Base-by-base conservation (phyloP, 352 stramenopile species). In the Phytopythium sindhum region DNA sequence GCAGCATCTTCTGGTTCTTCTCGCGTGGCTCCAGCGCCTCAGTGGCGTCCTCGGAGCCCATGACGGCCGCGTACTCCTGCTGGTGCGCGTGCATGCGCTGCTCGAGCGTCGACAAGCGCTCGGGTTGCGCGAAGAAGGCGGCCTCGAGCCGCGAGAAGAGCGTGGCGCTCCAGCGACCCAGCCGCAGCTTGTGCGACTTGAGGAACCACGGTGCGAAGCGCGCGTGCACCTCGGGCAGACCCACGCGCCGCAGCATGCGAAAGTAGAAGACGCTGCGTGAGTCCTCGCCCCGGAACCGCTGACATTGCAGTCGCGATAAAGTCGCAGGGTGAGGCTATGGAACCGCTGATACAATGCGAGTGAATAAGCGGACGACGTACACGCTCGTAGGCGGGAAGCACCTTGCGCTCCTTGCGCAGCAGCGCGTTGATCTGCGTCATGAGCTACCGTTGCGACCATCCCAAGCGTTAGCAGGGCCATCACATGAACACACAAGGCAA, bases 151-250 rank as follows among this genome's bases (percentile, higher is more conserved):
- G 67, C 23, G 75, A 74, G 60, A 92, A 92, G 11, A 92, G 72
- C 65, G 86, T 68, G 28, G 81, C 68, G 57, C 81, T 90, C 76
- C 80, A 89, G 17, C 82, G 80, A 33, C 77, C 86, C n/a, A 92
- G 69, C 50, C 76, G 63, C 64, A 92, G 77, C 60, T 89, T 77
- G 45, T 89, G 75, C 14, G 83, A 88, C 68, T 92, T 90, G 63
- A 90, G 70, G 59, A 92, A 92, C 83, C 81, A 92, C 35, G 83
- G 83, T 31, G 81, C 83, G 50, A 88, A 92, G 21, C 79, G 83
- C 45, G 83, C 81, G 75, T 92, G 83, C 14, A 90, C 68, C 61
- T 89, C 79, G 4, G 81, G 83, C 7, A 92, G 68, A 4, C 83
- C 83, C 7, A 89, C 73, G 37, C 83, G 83, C 9, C 81, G 83